Base-by-base conservation (phyloP, 2,329 filamentous ascomycete genomes). In the Diaporthe eres region DNA sequence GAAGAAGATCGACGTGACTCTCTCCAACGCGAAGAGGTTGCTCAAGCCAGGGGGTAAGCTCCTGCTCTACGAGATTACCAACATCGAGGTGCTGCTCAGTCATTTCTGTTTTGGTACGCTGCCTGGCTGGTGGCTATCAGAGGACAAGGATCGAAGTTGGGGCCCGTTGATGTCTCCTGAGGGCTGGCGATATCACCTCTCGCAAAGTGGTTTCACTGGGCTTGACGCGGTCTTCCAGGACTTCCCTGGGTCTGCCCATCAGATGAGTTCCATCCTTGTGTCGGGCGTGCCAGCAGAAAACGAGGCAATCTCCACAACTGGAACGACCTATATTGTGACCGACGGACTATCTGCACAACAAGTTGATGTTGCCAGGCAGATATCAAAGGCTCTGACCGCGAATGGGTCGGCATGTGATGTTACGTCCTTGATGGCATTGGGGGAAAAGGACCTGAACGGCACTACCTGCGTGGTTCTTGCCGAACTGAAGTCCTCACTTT, bases 31-130 rank as follows among this genome's bases (percentile, higher is more conserved):
- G 0, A 76, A 75, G 8, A 76, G 42, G 34, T 76, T 84, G 0
- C 77, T 84, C 10, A 82, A 80, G 60, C 81, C 83, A 0, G 82
- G 81, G 8, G 83, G 83, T 2, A 80, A 80, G 63, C 79, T 84
- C 4, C 60, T 83, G 5, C 76, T 84, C 4, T 78, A 82, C 22
- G 83, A 84, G 58, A 78, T 80, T 15, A 82, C 80, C 1, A 78
- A 78, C 49, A 70, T 67, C 1, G 71, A 72, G 19, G 53, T 77
- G 3, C 60, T 80, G 2, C 67, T 78, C 7, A 74, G 73, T 19
- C 75, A 76, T 58, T 78, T 81, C 74, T 78, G 77, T 73, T 83
- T 83, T 65, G 82, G 82, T 3, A 77, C 79, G 2, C 77, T 83
- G 3, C 79, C 80, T 2, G 82, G 82, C 1, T 83, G 82, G 82